Conservation (phyloP, 306 rosid genomes). For the Medicago truncatula region MtrunA17r5.0-ANR NC_053048.1:50817001-50817500, state of each 20-base stretch:
- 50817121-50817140: constrained; percentile 10
- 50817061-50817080: constrained; percentile 4
- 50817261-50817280: constrained; percentile 80
- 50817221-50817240: constrained; percentile 68
- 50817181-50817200: constrained; percentile 30
- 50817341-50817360: constrained; percentile 19
- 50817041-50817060: constrained; percentile 12
- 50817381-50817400: neutral
- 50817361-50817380: constrained; percentile 24
- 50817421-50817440: constrained; percentile 20
- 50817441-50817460: constrained; percentile 24
- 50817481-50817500: constrained; percentile 10
- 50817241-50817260: constrained; percentile 88
- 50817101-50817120: constrained; percentile 30
- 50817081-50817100: constrained; percentile 22
- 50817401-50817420: constrained; percentile 23
- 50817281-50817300: constrained; percentile 96
- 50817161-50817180: constrained; percentile 39
- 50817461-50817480: constrained; percentile 2
- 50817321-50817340: constrained; percentile 37
- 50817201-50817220: constrained; percentile 77
- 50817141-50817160: constrained; percentile 22
- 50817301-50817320: constrained; percentile 49
- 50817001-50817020: constrained; percentile 36
- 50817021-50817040: constrained; percentile 27